Conservation (phyloP, 1,284 basidiomycete species). For the Cutaneotrichosporon daszewskae region DNA sequence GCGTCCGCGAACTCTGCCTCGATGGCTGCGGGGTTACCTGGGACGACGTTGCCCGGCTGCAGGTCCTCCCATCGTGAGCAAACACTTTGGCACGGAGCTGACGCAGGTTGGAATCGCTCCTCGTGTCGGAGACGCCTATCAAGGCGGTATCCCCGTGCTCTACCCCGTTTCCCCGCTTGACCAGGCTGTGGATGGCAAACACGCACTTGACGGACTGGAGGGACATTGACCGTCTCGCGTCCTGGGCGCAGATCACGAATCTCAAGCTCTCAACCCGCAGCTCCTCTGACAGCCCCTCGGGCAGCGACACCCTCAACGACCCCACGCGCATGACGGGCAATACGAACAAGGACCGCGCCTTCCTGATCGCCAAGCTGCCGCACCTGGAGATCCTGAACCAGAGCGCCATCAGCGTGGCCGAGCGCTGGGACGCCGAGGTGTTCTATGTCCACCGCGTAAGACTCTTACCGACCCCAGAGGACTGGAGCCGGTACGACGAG, state of each 20-base stretch:
- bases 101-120: slow-evolving; percentile 54
- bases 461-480: slow-evolving; percentile 31
- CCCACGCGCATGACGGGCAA: slow-evolving; percentile 13
- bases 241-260: slow-evolving; percentile 14
- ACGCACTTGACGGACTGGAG: slow-evolving; percentile 62
- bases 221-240: slow-evolving; percentile 62
- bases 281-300: neutral
- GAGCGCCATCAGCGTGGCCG: slow-evolving; percentile 53
- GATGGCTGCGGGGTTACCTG: slow-evolving; percentile 69
- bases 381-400: slow-evolving; percentile 56
- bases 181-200: slow-evolving; percentile 40
- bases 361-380: slow-evolving; percentile 67
- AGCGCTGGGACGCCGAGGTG: slow-evolving; percentile 78
- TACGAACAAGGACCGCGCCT: slow-evolving; percentile 46
- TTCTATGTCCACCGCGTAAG: slow-evolving; percentile 65
- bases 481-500: slow-evolving; percentile 31
- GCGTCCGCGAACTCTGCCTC: slow-evolving; percentile 62
- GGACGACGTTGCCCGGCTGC: slow-evolving; percentile 53
- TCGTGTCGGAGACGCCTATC: slow-evolving; percentile 64
- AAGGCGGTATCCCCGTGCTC: slow-evolving; percentile 51
- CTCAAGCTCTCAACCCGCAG: slow-evolving; percentile 13
- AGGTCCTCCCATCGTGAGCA: slow-evolving; percentile 54
- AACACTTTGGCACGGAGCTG: neutral
- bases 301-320: neutral
- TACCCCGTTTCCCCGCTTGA: slow-evolving; percentile 51